Evolutionary conservation across 2,329 filamentous ascomycete genomes (phyloP), one percentile per base, ranked within the genome.

Genomic region (Calonectria hongkongensis): DNA sequence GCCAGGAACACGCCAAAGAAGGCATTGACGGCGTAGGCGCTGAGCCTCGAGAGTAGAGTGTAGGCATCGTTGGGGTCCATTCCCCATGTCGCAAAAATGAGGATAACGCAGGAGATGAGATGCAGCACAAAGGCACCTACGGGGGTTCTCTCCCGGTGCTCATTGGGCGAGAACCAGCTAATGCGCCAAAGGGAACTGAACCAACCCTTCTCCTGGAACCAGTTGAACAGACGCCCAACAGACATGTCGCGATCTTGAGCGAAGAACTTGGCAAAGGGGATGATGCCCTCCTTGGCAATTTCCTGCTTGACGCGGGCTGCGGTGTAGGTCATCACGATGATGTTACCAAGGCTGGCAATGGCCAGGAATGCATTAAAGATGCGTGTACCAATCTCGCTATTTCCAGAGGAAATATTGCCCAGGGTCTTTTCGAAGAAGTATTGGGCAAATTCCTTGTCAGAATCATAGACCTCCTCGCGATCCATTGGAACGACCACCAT

Each of bases 221-320:
- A 84, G 1, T 58, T 51, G 6, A 85, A 70, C 0, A 85, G 71
- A 2, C 83, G 79, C 0, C 83, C 83, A 4, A 85, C 25, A 1
- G 82, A 84, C 36, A 84, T 74, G 28, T 85, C 83, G 2, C 74
- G 77, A 50, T 84, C 82, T 48, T 82, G 81, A 2, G 85, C 88
- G 72, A 89, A 88, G 80, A 89, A 87, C 43, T 84, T 83, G 4
- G 87, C 84, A 66, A 82, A 88, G 0, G 89, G 89, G 2, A 90
- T 80, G 66, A 90, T 86, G 0, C 89, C 89, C 78, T 90, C 88
- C 76, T 91, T 91, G 9, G 89, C 90, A 51, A 92, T 90, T 77
- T 92, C 89, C 76, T 91, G 89, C 78, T 91, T 91, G 21, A 91
- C 87, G 72, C 88, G 84, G 3, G 88, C 85, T 9, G 88, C 86